Base-by-base conservation (phyloP, 2,329 filamentous ascomycete genomes). In the Ceratocystis huliohia region DNA sequence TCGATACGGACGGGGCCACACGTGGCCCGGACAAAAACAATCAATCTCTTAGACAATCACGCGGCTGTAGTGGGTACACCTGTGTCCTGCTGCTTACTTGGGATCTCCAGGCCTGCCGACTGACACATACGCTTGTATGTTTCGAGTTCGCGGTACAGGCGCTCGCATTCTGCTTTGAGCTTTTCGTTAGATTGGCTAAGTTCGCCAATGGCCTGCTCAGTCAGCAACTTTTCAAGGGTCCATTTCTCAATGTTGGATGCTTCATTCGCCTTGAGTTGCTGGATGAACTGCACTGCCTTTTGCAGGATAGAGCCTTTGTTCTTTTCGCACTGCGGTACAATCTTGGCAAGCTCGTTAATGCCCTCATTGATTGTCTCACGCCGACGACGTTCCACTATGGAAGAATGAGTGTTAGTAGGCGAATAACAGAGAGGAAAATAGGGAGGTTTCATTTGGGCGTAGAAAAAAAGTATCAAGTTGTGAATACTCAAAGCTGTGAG, bases 321-420 rank as follows among this genome's bases (percentile, higher is more conserved):
- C 81, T 97, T 99, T 77, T 99, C 94, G 73, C 93, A 96, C 15
- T 91, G 91, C 0, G 94, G 94, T 0, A 99, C 94, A 70, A 99
- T 96, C 78, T 96, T 97, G 71, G 93, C 90, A 37, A 99, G 84
- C 76, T 97, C 94, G 73, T 96, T 97, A 72, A 99, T 99, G 63
- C 94, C 94, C 77, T 99, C 94, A 71, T 99, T 99, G 75, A 99
- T 99, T 0, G 94, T 96, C 77, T 99, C 94, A 69, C 94, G 89
- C 57, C 94, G 91, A 68, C 94, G 90, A 68, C 94, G 91, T 78
- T 99, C 94, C 69, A 99, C 94, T 97, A 37, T 17, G 56, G 10
- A 57, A 62, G 59, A n/a, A 63, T 61, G 45, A 15, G 53, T 65
- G 71, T 76, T 72, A 74, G 71, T 69, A 62, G 64, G 64, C 67